Conservation (phyloP, 805 yeast genomes). For the Clavispora asparagi region DNA sequence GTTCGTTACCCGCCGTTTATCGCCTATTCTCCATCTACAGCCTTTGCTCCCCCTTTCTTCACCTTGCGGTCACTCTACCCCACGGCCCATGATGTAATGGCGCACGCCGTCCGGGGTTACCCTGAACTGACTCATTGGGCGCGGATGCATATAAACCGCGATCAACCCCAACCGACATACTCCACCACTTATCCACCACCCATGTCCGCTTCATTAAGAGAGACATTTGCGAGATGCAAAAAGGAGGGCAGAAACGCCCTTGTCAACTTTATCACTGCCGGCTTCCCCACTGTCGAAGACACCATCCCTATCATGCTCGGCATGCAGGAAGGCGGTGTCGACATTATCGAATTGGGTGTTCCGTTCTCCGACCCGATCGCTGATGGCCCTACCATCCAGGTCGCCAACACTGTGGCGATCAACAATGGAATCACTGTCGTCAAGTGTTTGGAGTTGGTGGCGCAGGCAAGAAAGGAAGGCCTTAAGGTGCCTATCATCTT, state of each 20-base stretch:
- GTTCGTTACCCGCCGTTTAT: too few relatives aligned
- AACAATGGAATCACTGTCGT: conserved; percentile 74
- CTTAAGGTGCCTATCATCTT: conserved; percentile 83
- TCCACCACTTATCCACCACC: background rate
- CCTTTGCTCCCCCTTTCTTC: too few relatives aligned
- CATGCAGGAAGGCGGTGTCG: conserved; percentile 93
- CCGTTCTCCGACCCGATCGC: conserved; percentile 99
- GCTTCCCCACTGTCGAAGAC: conserved; percentile 82
- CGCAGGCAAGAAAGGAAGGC: conserved; percentile 73
- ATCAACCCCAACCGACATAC: background rate
- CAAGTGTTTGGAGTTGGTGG: conserved; percentile 65
- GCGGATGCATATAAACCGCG: conserved; percentile 2
- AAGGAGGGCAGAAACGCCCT: conserved; percentile 76
- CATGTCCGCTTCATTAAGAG: conserved; percentile 53
- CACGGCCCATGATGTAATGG: background rate
- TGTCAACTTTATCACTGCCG: conserved; percentile 91
- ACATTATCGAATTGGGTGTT: conserved; percentile 88
- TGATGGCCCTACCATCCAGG: conserved; percentile 96
- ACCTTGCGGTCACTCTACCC: too few relatives aligned
- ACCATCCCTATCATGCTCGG: conserved; percentile 83
- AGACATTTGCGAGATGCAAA: conserved; percentile 57
- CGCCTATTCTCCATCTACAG: too few relatives aligned
- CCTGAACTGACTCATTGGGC: conserved; percentile 31
- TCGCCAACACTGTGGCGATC: conserved; percentile 77
- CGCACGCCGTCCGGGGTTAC: conserved; percentile 16